Evolutionary conservation across 305 asterid genomes (phyloP).

Genomic region (Rubia tinctorum): DNA sequence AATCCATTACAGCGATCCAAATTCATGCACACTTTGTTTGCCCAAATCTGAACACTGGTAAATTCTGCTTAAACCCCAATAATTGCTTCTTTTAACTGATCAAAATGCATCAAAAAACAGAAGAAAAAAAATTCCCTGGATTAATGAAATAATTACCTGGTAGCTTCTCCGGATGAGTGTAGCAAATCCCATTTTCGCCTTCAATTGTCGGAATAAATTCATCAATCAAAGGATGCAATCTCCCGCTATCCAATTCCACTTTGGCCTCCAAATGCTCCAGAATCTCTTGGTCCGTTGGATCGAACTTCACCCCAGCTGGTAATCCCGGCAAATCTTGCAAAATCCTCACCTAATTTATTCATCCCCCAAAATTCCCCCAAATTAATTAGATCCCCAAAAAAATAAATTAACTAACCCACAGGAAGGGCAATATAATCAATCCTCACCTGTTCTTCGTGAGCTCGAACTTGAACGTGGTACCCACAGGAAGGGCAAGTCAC

Average conservation of each 20-base stretch:
- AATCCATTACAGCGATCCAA: not conserved
- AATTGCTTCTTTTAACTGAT: not conserved
- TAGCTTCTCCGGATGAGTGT: slow-evolving; percentile 83
- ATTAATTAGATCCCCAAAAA: not conserved
- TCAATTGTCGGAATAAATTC: slow-evolving; percentile 80
- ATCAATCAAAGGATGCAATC: slow-evolving; percentile 73
- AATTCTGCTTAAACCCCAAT: not conserved
- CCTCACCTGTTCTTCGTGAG: slow-evolving; percentile 58
- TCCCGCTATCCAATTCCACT: slow-evolving; percentile 40
- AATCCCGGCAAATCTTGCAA: slow-evolving; percentile 71
- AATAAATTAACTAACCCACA: not conserved
- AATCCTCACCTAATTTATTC: slow-evolving; percentile 32
- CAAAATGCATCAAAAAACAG: not conserved
- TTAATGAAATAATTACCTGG: slow-evolving; percentile 49
- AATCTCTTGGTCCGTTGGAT: slow-evolving; percentile 87
- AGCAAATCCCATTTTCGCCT: slow-evolving; percentile 91
- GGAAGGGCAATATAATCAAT: no score
- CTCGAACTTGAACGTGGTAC: slow-evolving; percentile 43
- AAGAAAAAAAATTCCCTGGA: not conserved
- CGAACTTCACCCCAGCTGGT: slow-evolving; percentile 95
- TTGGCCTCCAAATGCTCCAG: slow-evolving; percentile 80
- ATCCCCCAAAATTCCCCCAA: not conserved
- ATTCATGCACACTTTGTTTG: not conserved
- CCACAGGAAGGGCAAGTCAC: slow-evolving; percentile 81
- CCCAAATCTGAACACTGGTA: not conserved